phyloP scores from a whole-genome alignment of 2,329 filamentous ascomycete genomes.

The Talaromyces verruculosus region DNA sequence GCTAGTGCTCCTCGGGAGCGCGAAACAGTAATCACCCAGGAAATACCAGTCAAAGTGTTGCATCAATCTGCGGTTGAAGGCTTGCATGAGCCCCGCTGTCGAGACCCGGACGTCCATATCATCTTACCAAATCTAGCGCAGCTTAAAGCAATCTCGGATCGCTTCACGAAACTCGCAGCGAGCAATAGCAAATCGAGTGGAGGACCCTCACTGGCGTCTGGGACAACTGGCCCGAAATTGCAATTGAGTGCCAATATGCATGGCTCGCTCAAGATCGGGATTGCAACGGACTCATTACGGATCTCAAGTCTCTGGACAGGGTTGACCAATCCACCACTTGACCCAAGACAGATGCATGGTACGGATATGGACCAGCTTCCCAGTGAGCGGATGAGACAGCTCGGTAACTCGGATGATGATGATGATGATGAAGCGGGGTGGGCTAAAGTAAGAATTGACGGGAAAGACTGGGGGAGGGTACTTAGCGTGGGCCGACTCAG shows the following conservation, averaged over 20 bases:
- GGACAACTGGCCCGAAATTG: conserved; percentile 59
- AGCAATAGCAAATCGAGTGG: conserved; percentile 39
- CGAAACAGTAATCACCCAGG: conserved; percentile 90
- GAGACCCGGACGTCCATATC: conserved; percentile 92
- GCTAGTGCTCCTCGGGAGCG: conserved; percentile 64
- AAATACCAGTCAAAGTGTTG: conserved; percentile 91
- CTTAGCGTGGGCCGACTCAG: conserved; percentile 87
- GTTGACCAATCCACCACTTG: conserved; percentile 82
- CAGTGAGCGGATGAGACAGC: conserved; percentile 69
- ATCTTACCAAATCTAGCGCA: conserved; percentile 82
- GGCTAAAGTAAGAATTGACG: conserved; percentile 88
- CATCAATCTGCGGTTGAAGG: conserved; percentile 80
- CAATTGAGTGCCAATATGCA: conserved; percentile 94
- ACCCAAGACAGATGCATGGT: conserved; percentile 70
- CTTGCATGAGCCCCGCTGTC: conserved; percentile 88
- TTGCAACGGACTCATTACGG: conserved; percentile 78
- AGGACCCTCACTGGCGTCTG: conserved; percentile 28
- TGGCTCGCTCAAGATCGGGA: conserved; percentile 75
- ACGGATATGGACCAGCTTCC: conserved; percentile 71
- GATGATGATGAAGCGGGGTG: conserved; percentile 76
- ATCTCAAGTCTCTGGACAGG: conserved; percentile 85
- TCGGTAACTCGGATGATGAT: conserved; percentile 57
- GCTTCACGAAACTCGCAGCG: conserved; percentile 81
- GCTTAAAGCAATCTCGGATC: conserved; percentile 89
- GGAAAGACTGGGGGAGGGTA: conserved; percentile 91